Base-by-base conservation (phyloP, 345 rosid genomes). In the Arabidopsis suecica region DNA sequence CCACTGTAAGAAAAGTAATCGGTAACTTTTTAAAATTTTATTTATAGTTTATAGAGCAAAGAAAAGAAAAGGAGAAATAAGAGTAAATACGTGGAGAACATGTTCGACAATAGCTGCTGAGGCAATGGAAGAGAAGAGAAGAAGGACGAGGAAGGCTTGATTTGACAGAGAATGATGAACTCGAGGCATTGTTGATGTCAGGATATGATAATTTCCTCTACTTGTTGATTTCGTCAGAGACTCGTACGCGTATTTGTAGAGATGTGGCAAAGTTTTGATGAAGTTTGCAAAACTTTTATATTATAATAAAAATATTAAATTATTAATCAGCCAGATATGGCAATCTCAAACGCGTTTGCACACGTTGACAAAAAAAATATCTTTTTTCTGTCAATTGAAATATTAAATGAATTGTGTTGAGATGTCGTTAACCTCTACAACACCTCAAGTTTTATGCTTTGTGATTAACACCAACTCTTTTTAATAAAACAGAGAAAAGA, bases 61-160 rank as follows among this genome's bases (percentile, higher is more conserved):
- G 30, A 13, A 13, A 56, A 56, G 22, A 38, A 38, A 40, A 55
- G 60, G 20, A 56, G 7, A 33, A 20, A 34, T 16, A 59, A 18
- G 41, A 59, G 14, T 47, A 58, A 47, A 47, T 90, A 89, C 98
- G 22, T 80, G 7, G 67, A 90, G 87, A 5, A 92, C 51, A 75
- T 89, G 93, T 44, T 93, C 87, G 25, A 93, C 96, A 16, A 84
- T 74, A n/a, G 87, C 87, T 59, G 85, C 86, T 10, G 85, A 86
- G 65, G 91, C 91, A 57, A 75, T 11, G 3, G 89, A 57, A 38
- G 88, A 83, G 61, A 65, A 61, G 11, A 68, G 20, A 54, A 51
- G 63, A 51, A 49, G 12, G n/a, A 55, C 7, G 56, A 77, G 6
- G 44, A 77, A 9, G 4, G 61, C 53, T 56, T 36, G 3, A 10